Conservation (phyloP, 768 basidiomycete species). For the Suillus variegatus region DNA sequence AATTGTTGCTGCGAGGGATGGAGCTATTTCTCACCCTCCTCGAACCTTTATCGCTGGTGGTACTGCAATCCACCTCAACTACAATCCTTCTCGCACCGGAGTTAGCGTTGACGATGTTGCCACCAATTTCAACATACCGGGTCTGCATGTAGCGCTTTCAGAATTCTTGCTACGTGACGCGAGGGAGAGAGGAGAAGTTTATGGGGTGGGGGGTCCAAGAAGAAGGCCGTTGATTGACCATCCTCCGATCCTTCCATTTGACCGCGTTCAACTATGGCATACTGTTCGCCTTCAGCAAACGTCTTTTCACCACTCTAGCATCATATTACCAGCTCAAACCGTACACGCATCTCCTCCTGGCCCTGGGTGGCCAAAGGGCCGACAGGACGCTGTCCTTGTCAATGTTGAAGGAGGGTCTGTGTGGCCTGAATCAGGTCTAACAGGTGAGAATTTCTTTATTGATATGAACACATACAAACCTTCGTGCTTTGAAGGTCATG, state of each 20-base stretch:
- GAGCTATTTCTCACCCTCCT: neutral
- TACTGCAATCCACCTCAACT: neutral
- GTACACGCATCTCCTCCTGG: too few species aligned
- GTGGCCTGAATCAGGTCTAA: too few species aligned
- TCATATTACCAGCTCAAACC: too few species aligned
- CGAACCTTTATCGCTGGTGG: neutral
- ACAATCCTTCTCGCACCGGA: neutral
- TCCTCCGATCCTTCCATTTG: conserved; percentile 2
- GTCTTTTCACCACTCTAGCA: too few species aligned
- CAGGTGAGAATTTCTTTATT: too few species aligned
- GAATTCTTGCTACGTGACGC: neutral
- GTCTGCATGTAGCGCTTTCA: neutral
- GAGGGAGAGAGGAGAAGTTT: neutral
- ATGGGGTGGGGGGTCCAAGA: neutral
- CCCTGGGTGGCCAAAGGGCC: too few species aligned
- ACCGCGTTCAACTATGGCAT: too few species aligned
- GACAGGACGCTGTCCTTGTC: too few species aligned
- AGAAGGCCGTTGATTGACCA: neutral
- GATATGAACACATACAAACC: too few species aligned
- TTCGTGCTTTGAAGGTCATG: too few species aligned
- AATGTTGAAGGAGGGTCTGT: too few species aligned
- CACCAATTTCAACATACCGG: neutral
- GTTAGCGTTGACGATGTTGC: neutral
- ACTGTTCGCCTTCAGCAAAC: too few species aligned
- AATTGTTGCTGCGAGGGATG: accelerated